A percentile compares a stretch with the other conserved stretches of the same genome.
Evolutionary conservation across 2,329 filamentous ascomycete species (phyloP).

Genomic region (Aureobasidium sp.): DNA sequence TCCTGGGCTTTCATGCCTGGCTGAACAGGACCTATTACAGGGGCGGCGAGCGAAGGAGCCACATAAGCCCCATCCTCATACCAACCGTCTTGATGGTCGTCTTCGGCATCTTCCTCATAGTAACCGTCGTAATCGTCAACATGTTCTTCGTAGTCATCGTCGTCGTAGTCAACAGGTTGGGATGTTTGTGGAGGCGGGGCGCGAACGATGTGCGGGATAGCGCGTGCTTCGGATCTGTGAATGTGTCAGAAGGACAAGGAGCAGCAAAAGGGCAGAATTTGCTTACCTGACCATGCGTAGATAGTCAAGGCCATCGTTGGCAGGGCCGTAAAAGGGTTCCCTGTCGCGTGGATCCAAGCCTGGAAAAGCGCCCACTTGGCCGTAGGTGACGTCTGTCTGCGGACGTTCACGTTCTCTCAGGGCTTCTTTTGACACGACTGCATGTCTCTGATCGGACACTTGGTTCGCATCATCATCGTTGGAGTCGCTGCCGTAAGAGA

Average conservation of each 20-base stretch:
- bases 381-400: constrained; percentile 54
- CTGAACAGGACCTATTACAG: not conserved
- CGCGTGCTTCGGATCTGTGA: constrained; percentile 62
- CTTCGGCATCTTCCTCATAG: constrained; percentile 37
- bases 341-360: constrained; percentile 45
- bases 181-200: constrained; percentile 34
- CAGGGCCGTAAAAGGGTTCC: constrained; percentile 59
- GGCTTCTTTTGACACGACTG: not conserved
- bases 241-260: constrained; percentile 22
- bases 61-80: constrained; percentile 76
- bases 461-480: not conserved
- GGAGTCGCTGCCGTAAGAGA: constrained; percentile 11
- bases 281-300: constrained; percentile 61
- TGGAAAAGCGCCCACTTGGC: constrained; percentile 64
- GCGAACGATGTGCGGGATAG: constrained; percentile 62
- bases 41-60: constrained; percentile 41
- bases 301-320: constrained; percentile 61
- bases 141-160: constrained; percentile 31
- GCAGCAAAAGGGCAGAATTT: constrained; percentile 7
- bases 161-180: constrained; percentile 17
- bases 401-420: constrained; percentile 22
- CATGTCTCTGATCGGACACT: not conserved
- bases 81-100: constrained; percentile 47
- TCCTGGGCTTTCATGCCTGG: constrained; percentile 41
- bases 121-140: constrained; percentile 30